A percentile compares a stretch with the other conserved stretches of the same genome.
Evolutionary conservation across 345 rosid species (phyloP).

Genomic region (Hibiscus mutabilis): DNA sequence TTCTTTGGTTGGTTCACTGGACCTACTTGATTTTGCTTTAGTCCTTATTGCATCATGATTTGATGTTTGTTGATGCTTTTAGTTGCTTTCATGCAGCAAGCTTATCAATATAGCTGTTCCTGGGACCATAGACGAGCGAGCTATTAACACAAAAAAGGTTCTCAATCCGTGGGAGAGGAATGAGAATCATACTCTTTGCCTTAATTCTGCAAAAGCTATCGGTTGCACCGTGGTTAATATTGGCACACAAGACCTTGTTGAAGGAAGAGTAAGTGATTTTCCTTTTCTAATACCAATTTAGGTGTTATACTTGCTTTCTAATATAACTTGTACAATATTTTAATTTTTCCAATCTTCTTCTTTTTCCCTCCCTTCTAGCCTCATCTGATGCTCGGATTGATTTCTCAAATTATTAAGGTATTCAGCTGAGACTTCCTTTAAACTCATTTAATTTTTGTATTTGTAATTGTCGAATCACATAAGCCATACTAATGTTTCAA

Average conservation of each 20-base stretch:
- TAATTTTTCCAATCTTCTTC: constrained; percentile 9
- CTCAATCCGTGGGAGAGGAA: constrained; percentile 98
- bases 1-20: constrained; percentile 58
- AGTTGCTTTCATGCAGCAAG: constrained; percentile 31
- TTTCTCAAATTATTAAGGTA: constrained; percentile 97
- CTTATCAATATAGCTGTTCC: constrained; percentile 97
- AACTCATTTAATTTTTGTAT: not conserved
- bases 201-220: constrained; percentile 97
- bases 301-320: constrained; percentile 1
- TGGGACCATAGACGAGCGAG: constrained; percentile 97
- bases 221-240: constrained; percentile 98
- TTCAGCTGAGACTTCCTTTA: constrained; percentile 6
- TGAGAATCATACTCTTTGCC: constrained; percentile 95
- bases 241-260: constrained; percentile 85
- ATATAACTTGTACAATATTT: constrained; percentile 9
- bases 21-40: not conserved
- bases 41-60: not conserved
- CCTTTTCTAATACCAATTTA: not conserved
- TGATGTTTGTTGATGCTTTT: constrained; percentile 15
- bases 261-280: constrained; percentile 73
- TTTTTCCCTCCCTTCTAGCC: constrained; percentile 40
- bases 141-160: constrained; percentile 72
- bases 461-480: constrained; percentile 2
- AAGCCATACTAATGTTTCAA: not conserved
- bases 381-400: constrained; percentile 88